These are phyloP conservation scores for Phlegmacium glaucopus DNA, from an alignment of 768 basidiomycete genomes.

Conservation along the genomic window DNA sequence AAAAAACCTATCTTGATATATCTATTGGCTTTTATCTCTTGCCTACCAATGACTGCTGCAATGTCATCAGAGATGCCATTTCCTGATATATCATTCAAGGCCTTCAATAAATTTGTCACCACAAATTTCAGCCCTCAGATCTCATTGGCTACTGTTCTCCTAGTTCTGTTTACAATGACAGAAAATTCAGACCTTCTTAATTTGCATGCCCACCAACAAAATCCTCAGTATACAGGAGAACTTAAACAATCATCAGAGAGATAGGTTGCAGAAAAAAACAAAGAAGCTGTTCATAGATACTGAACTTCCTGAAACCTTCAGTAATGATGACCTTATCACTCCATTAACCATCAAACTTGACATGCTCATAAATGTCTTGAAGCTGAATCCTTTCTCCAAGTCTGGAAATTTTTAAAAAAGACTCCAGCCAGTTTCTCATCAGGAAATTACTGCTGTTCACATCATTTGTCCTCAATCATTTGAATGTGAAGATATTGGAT, in stretches of 20 bases:
- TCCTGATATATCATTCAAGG: slow-evolving; percentile 11
- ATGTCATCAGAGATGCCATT: not conserved
- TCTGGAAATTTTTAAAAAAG: too few species aligned
- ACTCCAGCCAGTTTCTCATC: not conserved
- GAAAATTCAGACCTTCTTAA: slow-evolving; percentile 17
- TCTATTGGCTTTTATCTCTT: too few species aligned
- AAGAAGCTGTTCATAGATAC: too few species aligned
- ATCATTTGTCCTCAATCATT: not conserved
- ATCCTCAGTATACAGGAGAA: not conserved
- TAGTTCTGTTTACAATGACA: slow-evolving; percentile 13
- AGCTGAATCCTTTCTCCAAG: too few species aligned
- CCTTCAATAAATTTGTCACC: slow-evolving; percentile 12
- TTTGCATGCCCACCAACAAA: slow-evolving; percentile 13
- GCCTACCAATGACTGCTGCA: too few species aligned
- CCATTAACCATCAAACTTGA: too few species aligned
- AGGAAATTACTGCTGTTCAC: not conserved
- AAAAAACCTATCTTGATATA: too few species aligned
- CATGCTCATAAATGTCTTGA: too few species aligned
- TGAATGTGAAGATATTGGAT: not conserved
- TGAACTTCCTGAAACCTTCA: too few species aligned
- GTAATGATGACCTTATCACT: too few species aligned
- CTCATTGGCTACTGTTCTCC: slow-evolving; percentile 11
- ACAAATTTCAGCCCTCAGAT: slow-evolving; percentile 11
- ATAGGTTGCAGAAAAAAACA: too few species aligned
- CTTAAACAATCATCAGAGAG: too few species aligned